These are phyloP conservation scores for Trametes maxima DNA, from an alignment of 768 basidiomycete genomes.

Conservation along the genomic window DNA sequence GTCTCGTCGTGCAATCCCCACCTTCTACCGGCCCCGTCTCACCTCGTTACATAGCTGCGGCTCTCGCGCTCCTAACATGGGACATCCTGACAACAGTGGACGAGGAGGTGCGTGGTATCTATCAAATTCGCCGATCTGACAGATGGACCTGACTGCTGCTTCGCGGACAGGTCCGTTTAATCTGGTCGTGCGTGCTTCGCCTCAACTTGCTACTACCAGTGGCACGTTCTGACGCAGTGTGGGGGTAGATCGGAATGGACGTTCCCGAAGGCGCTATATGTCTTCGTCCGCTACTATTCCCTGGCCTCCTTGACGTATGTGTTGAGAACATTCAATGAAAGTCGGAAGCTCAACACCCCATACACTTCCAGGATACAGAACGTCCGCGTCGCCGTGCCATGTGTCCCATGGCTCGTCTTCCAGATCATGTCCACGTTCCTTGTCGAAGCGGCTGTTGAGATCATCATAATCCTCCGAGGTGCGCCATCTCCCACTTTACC, in stretches of 20 bases:
- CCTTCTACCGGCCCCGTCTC: background rate
- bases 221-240: background rate
- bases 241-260: conserved; percentile 19
- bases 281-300: conserved; percentile 22
- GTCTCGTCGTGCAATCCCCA: background rate
- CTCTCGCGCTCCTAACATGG: conserved; percentile 16
- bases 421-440: conserved; percentile 15
- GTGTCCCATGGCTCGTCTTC: conserved; percentile 17
- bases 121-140: background rate
- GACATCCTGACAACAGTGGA: conserved; percentile 19
- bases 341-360: background rate
- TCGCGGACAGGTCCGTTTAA: conserved; percentile 8
- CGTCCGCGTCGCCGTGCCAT: conserved; percentile 4
- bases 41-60: conserved; percentile 7
- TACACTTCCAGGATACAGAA: conserved; percentile 10
- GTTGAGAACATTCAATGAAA: too few species aligned
- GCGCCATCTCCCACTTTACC: background rate
- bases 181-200: conserved; percentile 18
- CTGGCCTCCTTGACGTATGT: conserved; percentile 16
- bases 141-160: background rate
- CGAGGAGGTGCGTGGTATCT: conserved; percentile 15
- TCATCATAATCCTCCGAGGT: conserved; percentile 23
- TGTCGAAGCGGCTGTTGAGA: conserved; percentile 16
- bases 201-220: background rate
- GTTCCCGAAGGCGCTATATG: conserved; percentile 16